phyloP scores from a whole-genome alignment of 1,139 yeast species.

The Hemisphaericaspora lyxosophila region DNA sequence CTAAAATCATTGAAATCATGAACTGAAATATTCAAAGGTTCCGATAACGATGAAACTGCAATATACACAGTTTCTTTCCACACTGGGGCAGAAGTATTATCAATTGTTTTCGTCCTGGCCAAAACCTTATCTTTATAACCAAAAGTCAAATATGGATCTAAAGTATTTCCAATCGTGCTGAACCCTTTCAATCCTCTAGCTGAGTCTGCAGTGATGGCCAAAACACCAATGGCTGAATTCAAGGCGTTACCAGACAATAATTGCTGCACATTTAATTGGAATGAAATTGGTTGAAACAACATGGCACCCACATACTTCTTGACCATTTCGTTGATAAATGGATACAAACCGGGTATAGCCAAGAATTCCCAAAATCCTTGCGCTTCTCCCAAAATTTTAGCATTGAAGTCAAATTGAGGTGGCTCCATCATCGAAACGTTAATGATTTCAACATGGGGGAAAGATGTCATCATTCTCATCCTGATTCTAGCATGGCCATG shows the following conservation, averaged over 20 bases:
- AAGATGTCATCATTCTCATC: conserved; percentile 82
- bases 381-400: conserved; percentile 71
- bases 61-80: conserved; percentile 82
- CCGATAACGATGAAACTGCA: conserved; percentile 73
- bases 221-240: conserved; percentile 83
- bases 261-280: conserved; percentile 90
- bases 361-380: conserved; percentile 85
- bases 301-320: conserved; percentile 85
- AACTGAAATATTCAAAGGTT: conserved; percentile 69
- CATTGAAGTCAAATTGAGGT: conserved; percentile 81
- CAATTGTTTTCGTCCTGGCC: conserved; percentile 66
- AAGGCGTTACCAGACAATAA: conserved; percentile 80
- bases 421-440: conserved; percentile 82
- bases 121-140: conserved; percentile 56
- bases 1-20: conserved; percentile 75
- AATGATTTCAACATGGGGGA: conserved; percentile 90
- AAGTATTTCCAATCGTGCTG: conserved; percentile 68
- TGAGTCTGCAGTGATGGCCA: conserved; percentile 63
- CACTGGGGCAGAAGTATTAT: conserved; percentile 66
- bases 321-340: conserved; percentile 80
- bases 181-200: conserved; percentile 72
- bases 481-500: conserved; percentile 74
- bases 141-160: conserved; percentile 86
- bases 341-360: conserved; percentile 79
- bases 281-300: conserved; percentile 82